Conservation (phyloP, 1,139 yeast genomes). For the Keqinozyma sinolaborantium region DNA sequence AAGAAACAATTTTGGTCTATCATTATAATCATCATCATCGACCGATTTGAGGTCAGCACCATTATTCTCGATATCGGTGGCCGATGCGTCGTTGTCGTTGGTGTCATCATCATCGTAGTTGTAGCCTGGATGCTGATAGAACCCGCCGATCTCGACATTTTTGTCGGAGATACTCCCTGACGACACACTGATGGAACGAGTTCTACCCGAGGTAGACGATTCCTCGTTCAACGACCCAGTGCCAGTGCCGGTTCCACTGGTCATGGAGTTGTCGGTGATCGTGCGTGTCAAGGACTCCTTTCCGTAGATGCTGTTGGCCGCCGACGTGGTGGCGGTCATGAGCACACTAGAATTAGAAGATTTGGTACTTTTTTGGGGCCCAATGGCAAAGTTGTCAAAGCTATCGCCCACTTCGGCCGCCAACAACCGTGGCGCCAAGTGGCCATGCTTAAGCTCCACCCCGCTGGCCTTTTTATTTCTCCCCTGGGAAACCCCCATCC, state of each 20-base stretch:
- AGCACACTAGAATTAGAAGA: conserved; percentile 20
- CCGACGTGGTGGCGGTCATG: conserved; percentile 6
- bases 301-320: conserved; percentile 9
- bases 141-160: conserved; percentile 26
- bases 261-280: conserved; percentile 24
- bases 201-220: conserved; percentile 1
- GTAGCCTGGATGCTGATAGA: conserved; percentile 44
- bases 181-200: conserved; percentile 9
- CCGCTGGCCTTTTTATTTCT: conserved; percentile 38
- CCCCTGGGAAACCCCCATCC: conserved; percentile 21
- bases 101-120: conserved; percentile 25
- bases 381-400: conserved; percentile 24
- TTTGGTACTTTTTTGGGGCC: conserved; percentile 10
- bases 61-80: conserved; percentile 9
- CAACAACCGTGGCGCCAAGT: conserved; percentile 65
- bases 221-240: conserved; percentile 23
- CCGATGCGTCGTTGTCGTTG: conserved; percentile 9
- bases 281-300: conserved; percentile 28
- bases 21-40: conserved; percentile 30
- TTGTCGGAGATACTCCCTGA: conserved; percentile 19
- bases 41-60: conserved; percentile 10
- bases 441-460: conserved; percentile 72
- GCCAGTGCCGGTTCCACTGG: conserved; percentile 13
- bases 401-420: conserved; percentile 78
- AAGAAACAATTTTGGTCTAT: conserved; percentile 49